Percentiles rank a stretch among this genome's conserved stretches.
phyloP scores from a whole-genome alignment of 108 stramenopile genomes.

The Conticribra weissflogii region DNA sequence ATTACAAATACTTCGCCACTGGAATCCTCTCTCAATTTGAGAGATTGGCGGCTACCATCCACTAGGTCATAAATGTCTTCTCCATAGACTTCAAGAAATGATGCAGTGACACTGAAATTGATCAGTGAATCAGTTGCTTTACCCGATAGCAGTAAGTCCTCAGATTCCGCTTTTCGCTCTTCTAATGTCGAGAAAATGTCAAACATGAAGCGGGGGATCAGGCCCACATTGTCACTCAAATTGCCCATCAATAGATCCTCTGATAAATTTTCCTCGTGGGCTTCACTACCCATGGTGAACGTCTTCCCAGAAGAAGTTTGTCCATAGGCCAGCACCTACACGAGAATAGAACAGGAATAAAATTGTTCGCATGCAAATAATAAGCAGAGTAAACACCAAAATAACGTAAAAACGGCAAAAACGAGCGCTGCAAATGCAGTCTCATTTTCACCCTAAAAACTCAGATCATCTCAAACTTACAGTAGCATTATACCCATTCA shows the following conservation, averaged over 20 bases:
- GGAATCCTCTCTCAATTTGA: conserved; percentile 69
- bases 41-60: conserved; percentile 60
- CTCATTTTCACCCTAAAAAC: too few species aligned
- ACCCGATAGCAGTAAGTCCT: conserved; percentile 34
- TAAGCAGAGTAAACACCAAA: not conserved
- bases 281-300: conserved; percentile 91
- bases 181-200: conserved; percentile 76
- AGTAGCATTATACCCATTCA: conserved; percentile 93
- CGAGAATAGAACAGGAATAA: not conserved
- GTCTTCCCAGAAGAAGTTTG: conserved; percentile 69
- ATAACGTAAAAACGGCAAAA: too few species aligned
- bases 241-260: conserved; percentile 27
- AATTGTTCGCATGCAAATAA: not conserved
- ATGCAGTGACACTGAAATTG: conserved; percentile 68
- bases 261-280: conserved; percentile 43
- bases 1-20: conserved; percentile 46
- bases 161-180: conserved; percentile 32
- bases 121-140: conserved; percentile 36
- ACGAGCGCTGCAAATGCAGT: too few species aligned
- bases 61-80: conserved; percentile 94
- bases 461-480: conserved; percentile 7
- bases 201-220: conserved; percentile 89
- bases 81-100: conserved; percentile 95
- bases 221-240: conserved; percentile 59
- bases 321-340: conserved; percentile 64